Base-by-base conservation (phyloP, 768 basidiomycete genomes). In the Calvatia gigantea region DNA sequence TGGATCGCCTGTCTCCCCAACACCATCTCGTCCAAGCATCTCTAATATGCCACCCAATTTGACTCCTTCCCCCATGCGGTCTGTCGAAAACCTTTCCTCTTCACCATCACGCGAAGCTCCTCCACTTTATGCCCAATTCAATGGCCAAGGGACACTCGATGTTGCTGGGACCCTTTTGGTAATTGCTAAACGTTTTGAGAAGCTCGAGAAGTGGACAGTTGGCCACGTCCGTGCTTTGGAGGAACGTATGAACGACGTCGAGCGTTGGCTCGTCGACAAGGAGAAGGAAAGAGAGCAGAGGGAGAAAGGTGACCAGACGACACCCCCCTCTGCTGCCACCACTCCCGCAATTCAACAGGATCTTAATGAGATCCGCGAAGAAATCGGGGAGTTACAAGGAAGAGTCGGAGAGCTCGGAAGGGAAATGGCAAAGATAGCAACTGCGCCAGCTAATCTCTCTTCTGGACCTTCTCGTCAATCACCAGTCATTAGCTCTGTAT, bases 171-270 rank as follows among this genome's bases (percentile, higher is more conserved):
- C 91, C 0, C 73, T 94, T 4, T 70, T 94, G 21, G 79, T 81
- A 9, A 83, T 94, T 39, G 88, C 89, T 11, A 82, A 80, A 55
- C 83, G 91, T 19, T 93, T 94, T 56, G 91, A 94, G 68, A 94
- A 94, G 66, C 78, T 94, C 11, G 91, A 94, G 65, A 87, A 87
- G 59, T 94, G 91, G 91, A 87, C 91, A 0, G 89, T 94, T 2
- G 84, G 89, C 5, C 91, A 94, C 61, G 90, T 92, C 2, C 84
- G 91, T 51, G 91, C 91, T 1, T 72, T 94, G n/a, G 91, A 94
- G 61, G 91, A 93, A 17, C 81, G 91, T 29, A 94, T 94, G 91
- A 84, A 85, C 58, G 91, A 94, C 54, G 91, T 94, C n/a, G 91
- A 94, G 65, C 78, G 85, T 42, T 94, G 89, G 89, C 75, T 93